A percentile compares a stretch with the other conserved stretches of the same genome.
Conservation (phyloP, 352 stramenopile species). For the Halophytophthora polymorphica region DNA sequence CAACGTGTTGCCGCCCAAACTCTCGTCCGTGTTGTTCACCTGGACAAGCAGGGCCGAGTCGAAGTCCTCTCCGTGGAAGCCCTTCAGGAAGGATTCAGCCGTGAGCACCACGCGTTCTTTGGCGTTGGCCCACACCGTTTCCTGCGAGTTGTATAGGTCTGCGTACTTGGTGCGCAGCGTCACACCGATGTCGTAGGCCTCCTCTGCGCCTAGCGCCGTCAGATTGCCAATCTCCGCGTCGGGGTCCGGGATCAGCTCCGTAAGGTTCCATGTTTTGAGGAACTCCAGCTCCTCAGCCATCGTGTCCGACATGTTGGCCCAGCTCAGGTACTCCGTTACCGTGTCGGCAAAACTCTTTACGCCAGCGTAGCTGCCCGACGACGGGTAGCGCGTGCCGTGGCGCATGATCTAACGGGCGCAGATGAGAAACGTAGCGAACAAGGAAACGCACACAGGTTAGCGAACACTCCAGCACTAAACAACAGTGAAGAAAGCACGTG, state of each 20-base stretch:
- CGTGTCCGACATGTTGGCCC: conserved; percentile 22
- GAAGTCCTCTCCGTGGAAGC: conserved; percentile 35
- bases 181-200: conserved; percentile 39
- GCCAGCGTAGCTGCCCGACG: conserved; percentile 44
- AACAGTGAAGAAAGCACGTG: no score
- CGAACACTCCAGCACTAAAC: no score
- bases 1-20: conserved; percentile 43
- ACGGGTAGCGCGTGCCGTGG: conserved; percentile 57
- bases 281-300: conserved; percentile 40
- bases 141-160: conserved; percentile 34
- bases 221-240: conserved; percentile 52
- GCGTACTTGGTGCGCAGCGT: conserved; percentile 37
- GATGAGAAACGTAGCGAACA: no score
- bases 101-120: conserved; percentile 53
- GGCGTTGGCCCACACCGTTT: conserved; percentile 47
- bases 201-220: conserved; percentile 37
- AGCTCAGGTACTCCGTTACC: conserved; percentile 25
- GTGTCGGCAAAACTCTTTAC: conserved; percentile 30
- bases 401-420: conserved; percentile 37
- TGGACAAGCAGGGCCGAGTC: conserved; percentile 25
- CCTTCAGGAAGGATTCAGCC: conserved; percentile 46
- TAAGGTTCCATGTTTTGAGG: conserved; percentile 42
- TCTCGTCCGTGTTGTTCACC: conserved; percentile 37
- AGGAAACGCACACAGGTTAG: no score
- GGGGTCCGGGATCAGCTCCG: conserved; percentile 30